phyloP scores from a whole-genome alignment of 495 filamentous ascomycete species.

The Penicillium angulare region DNA sequence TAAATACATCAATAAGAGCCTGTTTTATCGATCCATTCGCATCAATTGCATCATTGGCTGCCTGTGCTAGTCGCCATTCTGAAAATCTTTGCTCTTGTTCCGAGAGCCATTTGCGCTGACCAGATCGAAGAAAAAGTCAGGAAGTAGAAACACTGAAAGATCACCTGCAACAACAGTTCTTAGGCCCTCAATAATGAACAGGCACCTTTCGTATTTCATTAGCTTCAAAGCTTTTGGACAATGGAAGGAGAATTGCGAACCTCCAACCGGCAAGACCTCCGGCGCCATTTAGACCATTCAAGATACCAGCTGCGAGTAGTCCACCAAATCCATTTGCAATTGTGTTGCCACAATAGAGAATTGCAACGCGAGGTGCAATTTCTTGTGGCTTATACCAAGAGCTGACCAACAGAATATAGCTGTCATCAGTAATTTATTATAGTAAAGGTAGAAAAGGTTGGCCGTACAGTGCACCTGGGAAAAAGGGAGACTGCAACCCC shows the following conservation, averaged over 20 bases:
- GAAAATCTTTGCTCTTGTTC: constrained; percentile 20
- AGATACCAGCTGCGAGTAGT: constrained; percentile 17
- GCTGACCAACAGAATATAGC: constrained; percentile 14
- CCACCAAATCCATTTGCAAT: constrained; percentile 26
- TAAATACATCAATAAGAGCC: constrained; percentile 19
- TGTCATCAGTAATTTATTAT: background rate
- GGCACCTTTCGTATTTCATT: constrained; percentile 4
- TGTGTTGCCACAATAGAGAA: constrained; percentile 23
- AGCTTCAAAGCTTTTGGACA: background rate
- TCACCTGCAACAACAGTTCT: constrained; percentile 21
- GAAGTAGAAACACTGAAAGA: constrained; percentile 16
- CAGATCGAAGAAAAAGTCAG: constrained; percentile 21
- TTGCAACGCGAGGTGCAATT: constrained; percentile 20
- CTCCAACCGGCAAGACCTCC: constrained; percentile 19
- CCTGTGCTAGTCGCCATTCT: constrained; percentile 11
- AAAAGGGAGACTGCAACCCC: constrained; percentile 51
- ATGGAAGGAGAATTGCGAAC: background rate
- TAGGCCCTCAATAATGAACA: constrained; percentile 23
- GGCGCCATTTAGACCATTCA: constrained; percentile 15
- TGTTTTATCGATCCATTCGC: constrained; percentile 16
- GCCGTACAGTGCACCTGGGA: constrained; percentile 40
- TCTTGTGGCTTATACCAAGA: constrained; percentile 26
- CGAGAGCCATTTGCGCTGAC: constrained; percentile 20
- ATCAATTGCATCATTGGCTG: constrained; percentile 16
- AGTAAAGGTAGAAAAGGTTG: constrained; percentile 11